Conservation (phyloP, 2,329 filamentous ascomycete species). For the Ascomycota sp. region DNA sequence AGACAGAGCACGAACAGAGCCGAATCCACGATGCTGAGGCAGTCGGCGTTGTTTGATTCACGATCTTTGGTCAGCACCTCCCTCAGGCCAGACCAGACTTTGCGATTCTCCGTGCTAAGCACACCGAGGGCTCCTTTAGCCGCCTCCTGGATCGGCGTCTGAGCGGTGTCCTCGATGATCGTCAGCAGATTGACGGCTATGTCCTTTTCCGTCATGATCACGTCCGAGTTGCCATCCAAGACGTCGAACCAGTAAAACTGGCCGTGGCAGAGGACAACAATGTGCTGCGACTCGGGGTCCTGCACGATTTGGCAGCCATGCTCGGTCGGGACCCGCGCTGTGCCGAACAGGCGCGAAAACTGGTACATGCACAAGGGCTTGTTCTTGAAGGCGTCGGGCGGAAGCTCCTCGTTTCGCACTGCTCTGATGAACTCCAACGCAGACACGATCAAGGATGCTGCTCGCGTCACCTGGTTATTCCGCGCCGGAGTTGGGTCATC, state of each 20-base stretch:
- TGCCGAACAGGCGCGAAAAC: slow-evolving; percentile 85
- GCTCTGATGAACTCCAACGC: slow-evolving; percentile 81
- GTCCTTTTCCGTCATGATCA: slow-evolving; percentile 94
- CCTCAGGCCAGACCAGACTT: slow-evolving; percentile 79
- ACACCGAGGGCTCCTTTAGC: slow-evolving; percentile 90
- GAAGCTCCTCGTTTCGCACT: slow-evolving; percentile 76
- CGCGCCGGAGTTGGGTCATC: slow-evolving; percentile 91
- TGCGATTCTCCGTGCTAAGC: slow-evolving; percentile 85
- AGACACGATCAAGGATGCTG: slow-evolving; percentile 76
- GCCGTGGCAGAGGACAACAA: slow-evolving; percentile 80
- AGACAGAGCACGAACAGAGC: slow-evolving; percentile 81
- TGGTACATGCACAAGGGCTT: slow-evolving; percentile 94
- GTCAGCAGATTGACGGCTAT: slow-evolving; percentile 77
- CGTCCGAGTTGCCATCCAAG: slow-evolving; percentile 74
- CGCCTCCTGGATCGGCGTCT: slow-evolving; percentile 77
- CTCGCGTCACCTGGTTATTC: slow-evolving; percentile 88
- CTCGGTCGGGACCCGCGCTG: slow-evolving; percentile 78
- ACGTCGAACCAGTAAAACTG: slow-evolving; percentile 99
- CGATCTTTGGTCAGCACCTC: slow-evolving; percentile 71
- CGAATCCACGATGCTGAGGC: slow-evolving; percentile 82
- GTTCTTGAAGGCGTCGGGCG: slow-evolving; percentile 66
- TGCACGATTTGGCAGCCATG: slow-evolving; percentile 91
- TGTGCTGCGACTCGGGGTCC: slow-evolving; percentile 75
- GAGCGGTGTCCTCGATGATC: slow-evolving; percentile 72
- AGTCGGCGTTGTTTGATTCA: slow-evolving; percentile 86